Base-by-base conservation (phyloP, 768 basidiomycete genomes). In the Boletus coccyginus region DNA sequence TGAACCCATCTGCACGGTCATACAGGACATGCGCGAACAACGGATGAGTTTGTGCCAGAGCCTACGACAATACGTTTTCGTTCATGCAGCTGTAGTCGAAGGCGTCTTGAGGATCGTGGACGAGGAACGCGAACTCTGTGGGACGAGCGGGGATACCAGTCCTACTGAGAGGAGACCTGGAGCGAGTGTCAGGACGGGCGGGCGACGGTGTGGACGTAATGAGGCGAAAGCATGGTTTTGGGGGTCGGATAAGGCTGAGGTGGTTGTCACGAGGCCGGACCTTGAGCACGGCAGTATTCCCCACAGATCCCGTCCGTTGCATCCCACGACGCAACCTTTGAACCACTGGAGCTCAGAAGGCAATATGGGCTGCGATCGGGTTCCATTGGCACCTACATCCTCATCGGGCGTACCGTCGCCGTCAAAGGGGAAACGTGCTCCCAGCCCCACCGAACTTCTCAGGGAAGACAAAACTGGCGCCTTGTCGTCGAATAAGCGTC, bases 31-130 rank as follows among this genome's bases (percentile, higher is more conserved):
- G 87, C 81, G 96, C 44, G 87, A 95, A 70, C 95, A 98, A 74
- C 79, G 96, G 52, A 98, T 98, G 96, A 94, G 92, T 65, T 73
- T 97, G 58, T 96, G 95, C 68, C 95, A 96, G 77, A 96, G 90
- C 70, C 74, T 95, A 66, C 77, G 94, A 55, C 96, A 98, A 74
- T 98, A 95, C 66, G 88, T 95, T 19, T 98, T 95, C 72, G 90
- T 94, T 38, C 92, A 97, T 68, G 85, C 87, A 32, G 92, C 87
- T 17, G 78, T 94, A 54, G 81, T 94, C 55, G 90, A 92, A 70
- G 92, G 92, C 8, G 82, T 87, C 16, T 70, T 94, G 73, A 78
- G 82, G 79, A 76, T 93, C 17, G 78, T 88, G 45, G 91, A 92
- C 60, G 88, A 92, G 69, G 85, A 88, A 72, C 77, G 74, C 55